Conservation (phyloP, 208 protist genomes). For the Leishmania aethiopica region DNA sequence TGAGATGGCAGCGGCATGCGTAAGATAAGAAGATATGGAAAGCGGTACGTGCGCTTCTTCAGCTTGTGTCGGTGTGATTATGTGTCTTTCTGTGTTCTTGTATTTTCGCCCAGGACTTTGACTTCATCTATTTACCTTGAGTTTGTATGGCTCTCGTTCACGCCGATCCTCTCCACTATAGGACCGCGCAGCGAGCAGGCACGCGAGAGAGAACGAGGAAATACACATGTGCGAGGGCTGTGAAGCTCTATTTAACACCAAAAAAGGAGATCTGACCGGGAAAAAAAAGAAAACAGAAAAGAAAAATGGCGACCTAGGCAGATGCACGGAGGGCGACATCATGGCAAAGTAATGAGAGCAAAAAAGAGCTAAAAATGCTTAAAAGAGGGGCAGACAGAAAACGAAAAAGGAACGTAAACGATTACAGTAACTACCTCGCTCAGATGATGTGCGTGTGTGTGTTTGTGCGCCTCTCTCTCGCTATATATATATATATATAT, state of each 20-base stretch:
- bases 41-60: constrained; percentile 10
- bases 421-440: not conserved
- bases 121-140: not conserved
- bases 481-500: not conserved
- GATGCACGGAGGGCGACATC: not conserved
- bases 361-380: not conserved
- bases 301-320: not conserved
- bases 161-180: not conserved
- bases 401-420: not conserved
- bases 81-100: not conserved
- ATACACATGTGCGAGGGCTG: not conserved
- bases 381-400: not conserved
- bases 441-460: not conserved
- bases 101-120: not conserved
- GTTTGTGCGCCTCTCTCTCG: not conserved
- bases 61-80: not conserved
- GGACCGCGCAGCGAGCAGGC: not conserved
- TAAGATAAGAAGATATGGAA: constrained; percentile 8
- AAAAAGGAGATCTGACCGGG: not conserved
- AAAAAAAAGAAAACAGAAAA: not conserved
- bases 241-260: not conserved
- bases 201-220: not conserved
- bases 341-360: not conserved
- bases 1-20: not conserved
- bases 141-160: not conserved